Base-by-base conservation (phyloP, 306 rosid genomes). In the Fragaria iinumae region DNA sequence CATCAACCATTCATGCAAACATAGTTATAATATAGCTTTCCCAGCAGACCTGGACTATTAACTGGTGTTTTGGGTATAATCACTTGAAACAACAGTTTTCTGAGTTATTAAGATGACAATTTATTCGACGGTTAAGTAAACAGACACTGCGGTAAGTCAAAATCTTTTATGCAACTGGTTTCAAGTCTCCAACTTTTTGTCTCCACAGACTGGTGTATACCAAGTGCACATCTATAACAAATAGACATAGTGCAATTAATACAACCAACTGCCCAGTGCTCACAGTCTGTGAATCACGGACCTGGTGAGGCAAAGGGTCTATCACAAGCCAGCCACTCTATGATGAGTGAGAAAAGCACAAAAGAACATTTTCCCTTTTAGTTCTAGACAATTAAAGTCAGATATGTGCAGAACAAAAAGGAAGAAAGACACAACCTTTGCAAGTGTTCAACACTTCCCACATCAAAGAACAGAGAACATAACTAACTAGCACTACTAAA, bases 241-340 rank as follows among this genome's bases (percentile, higher is more conserved):
- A 53, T 74, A 76, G 66, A 83, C 88, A 86, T 83, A 83, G 27
- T 71, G 81, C 72, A 90, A 90, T 92, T 84, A 85, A 79, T 87
- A 87, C 77, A 87, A 75, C 82, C 90, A 88, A 86, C 96, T 82
- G 77, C 76, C 87, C 71, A 76, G 87, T 86, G 93, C 86, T 82
- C 87, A 78, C 76, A 80, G 86, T 80, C 97, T 88, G 90, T 92
- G 99, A 90, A 82, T 89, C 99, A 95, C 92, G 86, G 97, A 88
- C 64, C 78, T 83, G 62, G 76, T 12, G 80, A 81, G 70, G 80
- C 84, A 75, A 75, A 86, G 83, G 85, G 76, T 78, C 64, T 74
- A 74, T 82, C 79, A 79, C 86, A 81, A 74, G 80, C 44, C 21
- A 71, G 79, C 48, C 48, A 53, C 76, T 69, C 82, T 59, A 82